These are phyloP conservation scores for Plasmodium sp. DNA, from an alignment of 169 alveolate species.

Conservation along the genomic window DNA sequence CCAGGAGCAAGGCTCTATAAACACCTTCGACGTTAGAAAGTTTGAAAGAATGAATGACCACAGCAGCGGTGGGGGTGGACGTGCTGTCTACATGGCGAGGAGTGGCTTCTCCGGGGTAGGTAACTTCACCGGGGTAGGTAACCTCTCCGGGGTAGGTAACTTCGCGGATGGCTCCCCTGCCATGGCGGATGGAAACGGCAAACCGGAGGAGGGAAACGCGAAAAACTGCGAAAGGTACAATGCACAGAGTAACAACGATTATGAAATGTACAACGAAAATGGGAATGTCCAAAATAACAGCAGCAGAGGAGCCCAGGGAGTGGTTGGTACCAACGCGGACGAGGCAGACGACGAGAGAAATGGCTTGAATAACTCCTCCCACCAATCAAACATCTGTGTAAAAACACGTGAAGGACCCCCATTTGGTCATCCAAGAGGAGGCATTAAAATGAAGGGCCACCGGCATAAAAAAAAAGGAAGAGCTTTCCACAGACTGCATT, in stretches of 20 bases:
- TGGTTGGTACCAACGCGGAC: not conserved
- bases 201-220: not conserved
- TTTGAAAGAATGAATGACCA: not conserved
- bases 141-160: too few species aligned
- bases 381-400: not conserved
- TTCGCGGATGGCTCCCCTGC: not conserved
- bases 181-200: not conserved
- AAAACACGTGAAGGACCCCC: not conserved
- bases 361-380: not conserved
- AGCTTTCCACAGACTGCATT: not conserved
- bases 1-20: not conserved
- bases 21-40: not conserved
- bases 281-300: not conserved
- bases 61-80: not conserved
- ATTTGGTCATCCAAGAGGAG: not conserved
- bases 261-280: not conserved
- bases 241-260: not conserved
- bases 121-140: not conserved
- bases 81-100: not conserved
- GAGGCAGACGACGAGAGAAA: not conserved
- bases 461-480: conserved; percentile 13
- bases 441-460: not conserved
- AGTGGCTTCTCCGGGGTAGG: not conserved
- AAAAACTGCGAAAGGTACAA: not conserved
- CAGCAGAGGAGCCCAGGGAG: not conserved